phyloP scores from a whole-genome alignment of 2,329 filamentous ascomycete species.

The Beauveria sp. region DNA sequence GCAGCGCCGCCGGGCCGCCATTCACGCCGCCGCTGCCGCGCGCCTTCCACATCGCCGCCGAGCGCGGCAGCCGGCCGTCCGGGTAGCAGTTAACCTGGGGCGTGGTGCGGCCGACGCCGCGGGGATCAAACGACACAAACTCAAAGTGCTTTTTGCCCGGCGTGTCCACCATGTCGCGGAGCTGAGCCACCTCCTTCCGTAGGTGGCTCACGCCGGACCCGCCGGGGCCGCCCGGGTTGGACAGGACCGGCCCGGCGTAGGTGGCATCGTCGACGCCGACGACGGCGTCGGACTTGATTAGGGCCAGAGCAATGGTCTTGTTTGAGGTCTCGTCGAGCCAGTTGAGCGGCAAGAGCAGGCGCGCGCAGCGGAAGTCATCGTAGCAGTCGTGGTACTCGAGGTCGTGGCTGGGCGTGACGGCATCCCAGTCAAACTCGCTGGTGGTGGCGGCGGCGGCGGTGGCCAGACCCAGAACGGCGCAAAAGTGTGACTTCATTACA shows the following conservation, averaged over 20 bases:
- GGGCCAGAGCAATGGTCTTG: slow-evolving; percentile 29
- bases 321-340: slow-evolving; percentile 27
- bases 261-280: slow-evolving; percentile 29
- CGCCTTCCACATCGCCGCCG: slow-evolving; percentile 22
- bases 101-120: slow-evolving; percentile 30
- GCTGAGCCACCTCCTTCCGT: slow-evolving; percentile 17
- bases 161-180: slow-evolving; percentile 23
- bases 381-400: slow-evolving; percentile 35
- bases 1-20: slow-evolving; percentile 15
- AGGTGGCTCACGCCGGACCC: slow-evolving; percentile 29
- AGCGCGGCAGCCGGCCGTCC: slow-evolving; percentile 21
- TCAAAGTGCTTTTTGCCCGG: slow-evolving; percentile 29
- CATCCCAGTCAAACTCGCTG: slow-evolving; percentile 28
- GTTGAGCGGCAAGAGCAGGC: slow-evolving; percentile 35
- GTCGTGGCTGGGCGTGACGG: slow-evolving; percentile 25
- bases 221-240: slow-evolving; percentile 39
- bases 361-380: slow-evolving; percentile 30
- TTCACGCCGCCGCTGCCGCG: slow-evolving; percentile 23
- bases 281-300: slow-evolving; percentile 31
- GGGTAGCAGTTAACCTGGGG: slow-evolving; percentile 33
- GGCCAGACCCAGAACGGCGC: background rate
- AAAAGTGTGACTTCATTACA: background rate
- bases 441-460: background rate
- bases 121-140: slow-evolving; percentile 36
- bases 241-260: slow-evolving; percentile 35